Percentiles rank a stretch among this genome's conserved stretches.
These are phyloP conservation scores for Neurospora tetraspora DNA, from an alignment of 495 filamentous ascomycete species.

Conservation along the genomic window DNA sequence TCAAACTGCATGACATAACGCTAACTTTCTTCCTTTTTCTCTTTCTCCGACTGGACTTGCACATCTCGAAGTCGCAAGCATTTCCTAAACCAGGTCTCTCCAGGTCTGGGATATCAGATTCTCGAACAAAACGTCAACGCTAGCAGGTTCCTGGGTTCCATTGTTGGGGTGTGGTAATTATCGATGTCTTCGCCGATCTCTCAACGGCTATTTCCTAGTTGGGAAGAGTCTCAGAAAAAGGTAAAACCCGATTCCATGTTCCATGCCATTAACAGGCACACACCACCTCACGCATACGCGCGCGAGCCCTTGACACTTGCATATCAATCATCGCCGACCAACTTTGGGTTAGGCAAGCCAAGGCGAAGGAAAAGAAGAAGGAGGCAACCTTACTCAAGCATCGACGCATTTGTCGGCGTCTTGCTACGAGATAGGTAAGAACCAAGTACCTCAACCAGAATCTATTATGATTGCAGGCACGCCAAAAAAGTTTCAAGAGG, in stretches of 20 bases:
- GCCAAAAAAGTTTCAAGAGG: not conserved
- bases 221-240: not conserved
- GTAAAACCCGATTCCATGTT: not conserved
- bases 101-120: not conserved
- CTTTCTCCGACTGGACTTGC: not conserved
- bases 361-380: not conserved
- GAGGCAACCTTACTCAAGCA: not conserved
- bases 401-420: not conserved
- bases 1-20: not conserved
- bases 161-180: not conserved
- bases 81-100: not conserved
- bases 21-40: not conserved
- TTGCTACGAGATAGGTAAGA: not conserved
- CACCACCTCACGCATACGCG: not conserved
- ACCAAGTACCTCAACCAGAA: no score
- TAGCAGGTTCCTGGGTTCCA: not conserved
- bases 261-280: not conserved
- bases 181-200: not conserved
- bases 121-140: not conserved
- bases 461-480: not conserved
- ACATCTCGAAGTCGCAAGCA: not conserved
- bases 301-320: not conserved
- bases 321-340: not conserved
- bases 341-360: not conserved
- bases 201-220: not conserved